Evolutionary conservation across 805 yeast genomes (phyloP), one percentile per base, ranked within the genome.

Genomic region (Candida peoriensis): DNA sequence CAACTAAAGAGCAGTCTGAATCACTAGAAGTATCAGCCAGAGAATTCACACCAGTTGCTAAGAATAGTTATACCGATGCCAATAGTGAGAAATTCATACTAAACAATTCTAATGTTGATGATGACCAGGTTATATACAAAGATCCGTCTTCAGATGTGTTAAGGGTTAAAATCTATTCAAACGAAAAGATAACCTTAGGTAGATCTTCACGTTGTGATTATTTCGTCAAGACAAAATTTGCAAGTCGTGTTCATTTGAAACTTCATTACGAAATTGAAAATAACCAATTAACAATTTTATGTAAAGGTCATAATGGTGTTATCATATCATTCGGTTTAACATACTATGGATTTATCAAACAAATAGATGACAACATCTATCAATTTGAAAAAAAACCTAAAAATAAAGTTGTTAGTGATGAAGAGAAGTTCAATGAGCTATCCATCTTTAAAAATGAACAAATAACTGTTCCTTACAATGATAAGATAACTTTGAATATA

Each of bases 221-320:
- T 25, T 63, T 58, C 53, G 61, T 58, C 49, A 77, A 52, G 56
- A 69, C 54, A 54, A 76, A 74, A 51, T 68, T 68, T 25, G 73
- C 85, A 16, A 81, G 93, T 11, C 72, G 95, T 33, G 66, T 68
- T 9, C 95, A 85, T 57, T 67, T 80, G 33, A 57, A 62, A 12
- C 50, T 82, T 3, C 61, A 68, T 18, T 78, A 72, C 52, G 52
- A 63, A 20, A 47, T 63, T 2, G 52, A 50, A 4, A 54, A 55
- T 9, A 61, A 71, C 22, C 47, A 64, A 30, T 55, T 86, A 29
- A 63, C 60, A 12, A 55, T 90, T 33, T 72, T 72, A 29, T 90
- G 97, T 57, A 57, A 76, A 36, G 97, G 97, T 4, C 73, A 78
- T 60, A 90, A 90, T 56, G 96, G 97, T 9, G 61, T 84, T 33